Conservation (phyloP, 78 protist species). For the Dictyostelium intermedium region DNA sequence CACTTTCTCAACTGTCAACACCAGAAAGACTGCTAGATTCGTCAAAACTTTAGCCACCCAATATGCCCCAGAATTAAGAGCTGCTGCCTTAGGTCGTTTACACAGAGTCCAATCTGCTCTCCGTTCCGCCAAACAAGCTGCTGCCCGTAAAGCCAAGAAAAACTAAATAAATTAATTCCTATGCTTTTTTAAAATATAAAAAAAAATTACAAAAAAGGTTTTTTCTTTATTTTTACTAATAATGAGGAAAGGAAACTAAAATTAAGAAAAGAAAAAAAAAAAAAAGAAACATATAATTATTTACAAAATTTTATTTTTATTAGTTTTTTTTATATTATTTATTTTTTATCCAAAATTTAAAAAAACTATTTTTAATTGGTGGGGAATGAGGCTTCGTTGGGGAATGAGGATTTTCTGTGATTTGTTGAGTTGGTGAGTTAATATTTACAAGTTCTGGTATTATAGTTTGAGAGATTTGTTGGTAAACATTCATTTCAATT, state of each 20-base stretch:
- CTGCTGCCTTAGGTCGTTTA: conserved; percentile 69
- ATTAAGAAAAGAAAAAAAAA: too few species aligned
- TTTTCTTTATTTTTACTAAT: too few species aligned
- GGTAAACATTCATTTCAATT: not conserved
- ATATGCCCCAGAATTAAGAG: conserved; percentile 75
- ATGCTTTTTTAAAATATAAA: not conserved
- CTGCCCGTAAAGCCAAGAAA: conserved; percentile 53
- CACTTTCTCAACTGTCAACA: conserved; percentile 32
- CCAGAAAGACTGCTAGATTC: conserved; percentile 42
- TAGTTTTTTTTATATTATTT: not conserved
- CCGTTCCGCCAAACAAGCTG: not conserved
- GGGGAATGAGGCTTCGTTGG: not conserved
- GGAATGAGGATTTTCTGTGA: not conserved
- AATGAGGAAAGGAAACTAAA: too few species aligned
- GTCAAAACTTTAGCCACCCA: conserved; percentile 20
- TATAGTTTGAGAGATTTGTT: not conserved
- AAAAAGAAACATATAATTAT: too few species aligned
- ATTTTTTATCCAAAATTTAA: not conserved
- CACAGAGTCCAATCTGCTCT: conserved; percentile 28
- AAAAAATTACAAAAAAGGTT: too few species aligned
- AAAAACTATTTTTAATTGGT: not conserved
- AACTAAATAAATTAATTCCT: not conserved
- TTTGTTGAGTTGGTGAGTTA: not conserved
- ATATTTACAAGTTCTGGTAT: not conserved
- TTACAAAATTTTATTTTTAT: too few species aligned